phyloP scores from a whole-genome alignment of 148 eudicot species.

The Rhododendron henanense region DNA sequence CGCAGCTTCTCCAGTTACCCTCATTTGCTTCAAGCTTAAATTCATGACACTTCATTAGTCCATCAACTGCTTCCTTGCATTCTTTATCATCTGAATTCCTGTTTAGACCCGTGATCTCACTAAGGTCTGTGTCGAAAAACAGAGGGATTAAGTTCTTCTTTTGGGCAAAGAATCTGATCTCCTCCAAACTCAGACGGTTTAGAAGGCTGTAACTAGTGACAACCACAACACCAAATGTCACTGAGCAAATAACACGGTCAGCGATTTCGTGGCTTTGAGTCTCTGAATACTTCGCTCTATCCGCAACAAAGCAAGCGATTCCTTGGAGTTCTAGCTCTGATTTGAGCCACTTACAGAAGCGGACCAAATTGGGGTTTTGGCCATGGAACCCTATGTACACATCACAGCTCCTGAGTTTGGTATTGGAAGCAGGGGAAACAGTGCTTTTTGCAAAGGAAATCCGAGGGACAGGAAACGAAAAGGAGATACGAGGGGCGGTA shows the following conservation, averaged over 20 bases:
- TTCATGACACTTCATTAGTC: conserved; percentile 50
- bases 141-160: conserved; percentile 81
- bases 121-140: conserved; percentile 54
- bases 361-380: conserved; percentile 48
- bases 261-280: conserved; percentile 86
- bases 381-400: conserved; percentile 81
- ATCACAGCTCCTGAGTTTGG: conserved; percentile 80
- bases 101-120: conserved; percentile 29
- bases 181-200: conserved; percentile 66
- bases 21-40: conserved; percentile 56
- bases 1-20: conserved; percentile 70
- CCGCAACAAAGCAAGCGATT: conserved; percentile 78
- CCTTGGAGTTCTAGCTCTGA: conserved; percentile 88
- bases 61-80: conserved; percentile 59
- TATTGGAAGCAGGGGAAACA: conserved; percentile 57
- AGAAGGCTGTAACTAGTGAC: conserved; percentile 42
- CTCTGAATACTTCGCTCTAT: conserved; percentile 72
- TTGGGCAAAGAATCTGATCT: conserved; percentile 73
- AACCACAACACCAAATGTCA: conserved; percentile 66
- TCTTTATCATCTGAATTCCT: conserved; percentile 51
- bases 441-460: conserved; percentile 60
- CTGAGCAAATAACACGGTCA: conserved; percentile 88
- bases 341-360: conserved; percentile 87
- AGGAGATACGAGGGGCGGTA: conserved; percentile 53
- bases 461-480: conserved; percentile 71